A percentile compares a stretch with the other conserved stretches of the same genome.
These are phyloP conservation scores for Zygoascus tannicola DNA, from an alignment of 805 yeast species.

Conservation along the genomic window DNA sequence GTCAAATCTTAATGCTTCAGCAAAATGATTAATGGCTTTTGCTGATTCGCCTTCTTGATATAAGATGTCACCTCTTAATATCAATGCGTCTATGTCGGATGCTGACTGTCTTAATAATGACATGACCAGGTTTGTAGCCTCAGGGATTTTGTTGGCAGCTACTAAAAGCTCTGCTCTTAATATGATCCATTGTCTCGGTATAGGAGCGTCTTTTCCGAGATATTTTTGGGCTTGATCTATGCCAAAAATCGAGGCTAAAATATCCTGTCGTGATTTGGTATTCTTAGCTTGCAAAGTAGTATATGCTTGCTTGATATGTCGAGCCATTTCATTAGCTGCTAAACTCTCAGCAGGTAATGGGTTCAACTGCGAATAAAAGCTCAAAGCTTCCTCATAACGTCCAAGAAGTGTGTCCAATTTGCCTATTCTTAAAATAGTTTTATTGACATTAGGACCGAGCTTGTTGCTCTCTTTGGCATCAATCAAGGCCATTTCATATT, in stretches of 20 bases:
- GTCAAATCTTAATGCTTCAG: slow-evolving; percentile 33
- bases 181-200: slow-evolving; percentile 30
- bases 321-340: slow-evolving; percentile 29
- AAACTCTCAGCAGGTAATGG: slow-evolving; percentile 19
- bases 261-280: slow-evolving; percentile 17
- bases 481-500: slow-evolving; percentile 27
- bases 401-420: slow-evolving; percentile 30
- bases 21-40: slow-evolving; percentile 30
- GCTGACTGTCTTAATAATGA: slow-evolving; percentile 28
- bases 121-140: slow-evolving; percentile 31
- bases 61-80: slow-evolving; percentile 29
- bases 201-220: slow-evolving; percentile 27
- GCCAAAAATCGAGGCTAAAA: slow-evolving; percentile 26
- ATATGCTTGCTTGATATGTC: slow-evolving; percentile 28
- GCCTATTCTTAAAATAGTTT: slow-evolving; percentile 30
- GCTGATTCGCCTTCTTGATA: slow-evolving; percentile 31
- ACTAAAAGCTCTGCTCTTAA: slow-evolving; percentile 24
- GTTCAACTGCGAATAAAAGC: slow-evolving; percentile 17
- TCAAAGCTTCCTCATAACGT: slow-evolving; percentile 27
- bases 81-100: slow-evolving; percentile 32
- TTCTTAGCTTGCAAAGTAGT: slow-evolving; percentile 18
- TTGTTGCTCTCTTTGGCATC: slow-evolving; percentile 27
- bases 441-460: slow-evolving; percentile 26
- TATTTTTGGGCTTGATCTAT: slow-evolving; percentile 30
- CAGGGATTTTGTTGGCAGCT: slow-evolving; percentile 25